A percentile compares a stretch with the other conserved stretches of the same genome.
Conservation (phyloP, 495 filamentous ascomycete species). For the Hypomontagnella monticulosa region DNA sequence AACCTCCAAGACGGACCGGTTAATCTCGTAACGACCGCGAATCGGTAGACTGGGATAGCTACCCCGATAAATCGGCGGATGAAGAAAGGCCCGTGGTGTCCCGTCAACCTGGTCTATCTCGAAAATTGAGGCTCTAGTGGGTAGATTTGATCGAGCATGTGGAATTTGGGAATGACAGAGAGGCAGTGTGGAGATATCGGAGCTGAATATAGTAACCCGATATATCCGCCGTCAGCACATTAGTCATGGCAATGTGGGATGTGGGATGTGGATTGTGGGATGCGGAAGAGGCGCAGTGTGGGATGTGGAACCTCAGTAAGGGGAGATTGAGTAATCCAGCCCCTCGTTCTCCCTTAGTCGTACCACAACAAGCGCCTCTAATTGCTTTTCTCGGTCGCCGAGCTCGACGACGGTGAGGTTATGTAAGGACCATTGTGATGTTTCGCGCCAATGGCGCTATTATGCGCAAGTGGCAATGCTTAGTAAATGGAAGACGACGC, state of each 20-base stretch:
- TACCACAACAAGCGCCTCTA: too few relatives aligned
- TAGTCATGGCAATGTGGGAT: conserved; percentile 34
- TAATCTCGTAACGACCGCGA: not conserved
- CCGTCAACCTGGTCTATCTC: not conserved
- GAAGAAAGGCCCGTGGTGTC: not conserved
- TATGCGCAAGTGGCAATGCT: too few relatives aligned
- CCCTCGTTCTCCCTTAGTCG: too few relatives aligned
- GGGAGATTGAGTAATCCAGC: too few relatives aligned
- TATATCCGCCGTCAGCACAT: conserved; percentile 8
- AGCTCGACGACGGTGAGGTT: too few relatives aligned
- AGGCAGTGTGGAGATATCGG: conserved; percentile 22
- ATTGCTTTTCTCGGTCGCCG: too few relatives aligned
- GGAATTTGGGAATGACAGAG: conserved; percentile 7
- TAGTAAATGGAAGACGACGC: too few relatives aligned
- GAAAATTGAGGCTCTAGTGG: not conserved
- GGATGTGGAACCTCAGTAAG: conserved; percentile 12
- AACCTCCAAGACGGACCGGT: not conserved
- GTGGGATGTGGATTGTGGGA: conserved; percentile 38
- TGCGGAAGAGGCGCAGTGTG: not conserved
- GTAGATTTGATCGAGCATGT: conserved; percentile 2
- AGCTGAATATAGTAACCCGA: conserved; percentile 6
- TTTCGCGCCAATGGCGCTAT: too few relatives aligned
- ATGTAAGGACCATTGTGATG: too few relatives aligned
- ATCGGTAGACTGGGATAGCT: not conserved
- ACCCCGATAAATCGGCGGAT: not conserved